Evolutionary conservation across 2,329 filamentous ascomycete species (phyloP).

Genomic region (Huntiella moniliformis): DNA sequence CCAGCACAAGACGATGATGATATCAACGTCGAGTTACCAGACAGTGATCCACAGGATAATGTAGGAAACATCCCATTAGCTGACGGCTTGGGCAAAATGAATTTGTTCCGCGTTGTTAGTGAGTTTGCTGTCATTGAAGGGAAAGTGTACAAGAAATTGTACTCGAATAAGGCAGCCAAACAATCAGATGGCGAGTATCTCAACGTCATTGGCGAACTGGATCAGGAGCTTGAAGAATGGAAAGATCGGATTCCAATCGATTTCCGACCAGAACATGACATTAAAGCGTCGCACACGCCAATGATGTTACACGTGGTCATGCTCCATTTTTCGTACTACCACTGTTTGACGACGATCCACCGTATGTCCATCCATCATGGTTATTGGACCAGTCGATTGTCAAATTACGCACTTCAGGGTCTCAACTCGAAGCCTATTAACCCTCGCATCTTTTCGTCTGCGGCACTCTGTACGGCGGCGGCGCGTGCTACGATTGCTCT

Average conservation of each 20-base stretch:
- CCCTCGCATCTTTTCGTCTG: slow-evolving; percentile 83
- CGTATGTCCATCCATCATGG: slow-evolving; percentile 97
- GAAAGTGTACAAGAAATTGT: slow-evolving; percentile 81
- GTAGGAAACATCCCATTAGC: slow-evolving; percentile 85
- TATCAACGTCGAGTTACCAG: slow-evolving; percentile 92
- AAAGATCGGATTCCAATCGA: slow-evolving; percentile 90
- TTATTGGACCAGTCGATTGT: slow-evolving; percentile 90
- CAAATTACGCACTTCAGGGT: slow-evolving; percentile 88
- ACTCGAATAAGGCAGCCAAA: slow-evolving; percentile 80
- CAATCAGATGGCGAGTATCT: slow-evolving; percentile 84
- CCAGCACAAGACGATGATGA: slow-evolving; percentile 46
- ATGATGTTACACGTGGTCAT: slow-evolving; percentile 90
- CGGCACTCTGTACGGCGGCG: slow-evolving; percentile 78
- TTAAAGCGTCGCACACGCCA: slow-evolving; percentile 78
- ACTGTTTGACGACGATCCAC: slow-evolving; percentile 92
- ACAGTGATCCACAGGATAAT: slow-evolving; percentile 75
- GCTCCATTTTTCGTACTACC: slow-evolving; percentile 93
- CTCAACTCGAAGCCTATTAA: slow-evolving; percentile 81
- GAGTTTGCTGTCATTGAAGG: slow-evolving; percentile 83
- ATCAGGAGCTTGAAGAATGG: slow-evolving; percentile 80
- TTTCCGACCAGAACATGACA: slow-evolving; percentile 93
- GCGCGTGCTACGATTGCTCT: slow-evolving; percentile 84
- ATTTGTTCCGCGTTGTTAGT: slow-evolving; percentile 84
- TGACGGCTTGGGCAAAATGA: slow-evolving; percentile 81
- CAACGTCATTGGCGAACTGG: slow-evolving; percentile 88